Evolutionary conservation across 1,284 basidiomycete genomes (phyloP), one percentile per base, ranked within the genome.

Genomic region (Mycosarcoma mackinlayi): DNA sequence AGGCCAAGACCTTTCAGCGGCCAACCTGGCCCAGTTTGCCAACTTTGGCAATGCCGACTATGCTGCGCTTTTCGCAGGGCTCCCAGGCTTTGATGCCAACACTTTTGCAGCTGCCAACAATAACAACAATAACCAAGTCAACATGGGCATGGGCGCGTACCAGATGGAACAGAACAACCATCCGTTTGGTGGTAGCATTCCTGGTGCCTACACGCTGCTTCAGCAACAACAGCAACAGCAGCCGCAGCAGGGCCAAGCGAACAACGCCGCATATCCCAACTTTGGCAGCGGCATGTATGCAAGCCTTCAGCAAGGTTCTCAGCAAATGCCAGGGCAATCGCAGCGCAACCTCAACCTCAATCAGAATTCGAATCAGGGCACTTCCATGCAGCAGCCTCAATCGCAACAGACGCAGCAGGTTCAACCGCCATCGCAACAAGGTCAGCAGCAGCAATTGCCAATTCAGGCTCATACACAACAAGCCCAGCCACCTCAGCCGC

Each of bases 201-300:
- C 74, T 11, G 74, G 74, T 8, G 74, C 71, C 7, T 76, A 76
- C 42, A 73, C 74, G 18, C 40, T 76, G 53, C 49, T 73, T n/a
- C 62, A 67, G 18, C 33, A 30, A 19, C 39, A 24, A n/a, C 33
- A 39, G 11, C 34, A 50, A 25, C 52, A 49, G 31, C 49, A 54
- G 30, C 33, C 19, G n/a, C 35, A 31, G 21, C 35, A 10, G n/a
- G 57, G 53, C 9, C 53, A 55, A 23, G 39, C 30, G 10, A 59
- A 51, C 44, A 66, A 48, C 38, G 34, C 27, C 19, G 45, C 30
- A 1, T 65, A 59, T 23, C 33, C 50, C 6, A 40, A 18, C 30
- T 59, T 65, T 47, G 48, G 55, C 14, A 21, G 37, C 41, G 18
- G 30, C 27, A 41, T 65, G 51, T 65, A 54, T 30, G 42, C 41